A percentile compares a stretch with the other conserved stretches of the same genome.
Conservation (phyloP, 2,329 filamentous ascomycete genomes). For the Diaporthe capsici region DNA sequence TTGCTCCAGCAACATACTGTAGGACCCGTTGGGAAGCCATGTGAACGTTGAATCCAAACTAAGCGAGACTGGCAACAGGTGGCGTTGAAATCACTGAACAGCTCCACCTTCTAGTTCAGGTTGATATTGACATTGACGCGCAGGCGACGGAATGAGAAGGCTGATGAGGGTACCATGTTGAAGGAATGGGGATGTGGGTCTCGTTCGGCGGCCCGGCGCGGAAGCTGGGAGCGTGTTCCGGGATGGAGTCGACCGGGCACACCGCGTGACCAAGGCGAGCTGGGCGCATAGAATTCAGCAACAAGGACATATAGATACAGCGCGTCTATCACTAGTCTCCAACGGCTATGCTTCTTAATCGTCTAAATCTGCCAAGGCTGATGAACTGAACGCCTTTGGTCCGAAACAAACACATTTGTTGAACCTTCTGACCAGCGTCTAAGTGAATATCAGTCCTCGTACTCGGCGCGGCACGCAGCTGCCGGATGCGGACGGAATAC, state of each 20-base stretch:
- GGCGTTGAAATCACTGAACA: neutral
- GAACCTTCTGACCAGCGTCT: neutral
- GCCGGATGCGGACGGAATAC: too few relatives aligned
- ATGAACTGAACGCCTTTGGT: neutral
- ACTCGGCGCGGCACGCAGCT: neutral
- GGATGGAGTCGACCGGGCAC: neutral
- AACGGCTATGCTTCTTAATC: neutral
- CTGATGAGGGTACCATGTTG: neutral
- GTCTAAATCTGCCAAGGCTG: neutral
- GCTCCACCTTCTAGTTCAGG: neutral
- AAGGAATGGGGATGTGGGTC: constrained; percentile 17
- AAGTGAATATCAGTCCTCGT: neutral
- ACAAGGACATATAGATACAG: neutral
- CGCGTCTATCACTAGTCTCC: neutral
- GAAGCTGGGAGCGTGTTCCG: neutral
- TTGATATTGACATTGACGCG: neutral
- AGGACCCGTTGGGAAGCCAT: constrained; percentile 39
- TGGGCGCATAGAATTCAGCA: neutral
- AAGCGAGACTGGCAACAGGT: neutral
- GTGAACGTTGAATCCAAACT: neutral
- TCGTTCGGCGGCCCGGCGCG: constrained; percentile 16
- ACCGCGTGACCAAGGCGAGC: neutral
- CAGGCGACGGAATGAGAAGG: neutral
- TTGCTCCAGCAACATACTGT: constrained; percentile 62
- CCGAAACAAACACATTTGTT: neutral